Percentiles rank a stretch among this genome's conserved stretches.
Conservation (phyloP, 345 rosid genomes). For the Jatropha curcas region DNA sequence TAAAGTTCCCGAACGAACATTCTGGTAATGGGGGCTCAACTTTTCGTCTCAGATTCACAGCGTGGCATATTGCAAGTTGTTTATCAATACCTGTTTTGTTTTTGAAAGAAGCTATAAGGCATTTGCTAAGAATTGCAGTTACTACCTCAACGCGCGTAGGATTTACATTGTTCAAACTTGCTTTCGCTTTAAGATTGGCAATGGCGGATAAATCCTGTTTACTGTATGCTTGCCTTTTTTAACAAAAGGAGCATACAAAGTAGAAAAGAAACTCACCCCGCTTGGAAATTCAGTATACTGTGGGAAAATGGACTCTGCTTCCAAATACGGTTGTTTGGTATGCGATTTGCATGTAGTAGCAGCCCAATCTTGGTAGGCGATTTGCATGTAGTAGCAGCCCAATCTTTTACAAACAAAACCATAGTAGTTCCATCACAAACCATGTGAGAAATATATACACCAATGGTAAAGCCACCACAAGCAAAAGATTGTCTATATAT, state of each 20-base stretch:
- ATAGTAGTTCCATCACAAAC: not conserved
- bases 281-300: not conserved
- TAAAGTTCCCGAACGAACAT: no score
- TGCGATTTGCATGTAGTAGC: not conserved
- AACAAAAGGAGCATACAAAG: not conserved
- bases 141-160: slow-evolving; percentile 51
- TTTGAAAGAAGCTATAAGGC: slow-evolving; percentile 29
- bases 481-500: not conserved
- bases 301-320: not conserved
- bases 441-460: not conserved
- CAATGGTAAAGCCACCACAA: slow-evolving; percentile 1
- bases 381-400: not conserved
- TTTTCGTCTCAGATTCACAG: no score
- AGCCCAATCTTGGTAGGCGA: no score
- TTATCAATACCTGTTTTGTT: slow-evolving; percentile 16
- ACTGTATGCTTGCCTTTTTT: slow-evolving; percentile 14
- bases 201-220: slow-evolving; percentile 36
- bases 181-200: slow-evolving; percentile 32
- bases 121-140: slow-evolving; percentile 44
- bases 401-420: not conserved
- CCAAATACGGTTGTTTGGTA: not conserved
- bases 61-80: slow-evolving; percentile 35
- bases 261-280: not conserved
- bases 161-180: slow-evolving; percentile 23
- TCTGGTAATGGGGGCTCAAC: no score